Evolutionary conservation across 2,329 filamentous ascomycete genomes (phyloP).

Genomic region (Orbilia ellipsospora): DNA sequence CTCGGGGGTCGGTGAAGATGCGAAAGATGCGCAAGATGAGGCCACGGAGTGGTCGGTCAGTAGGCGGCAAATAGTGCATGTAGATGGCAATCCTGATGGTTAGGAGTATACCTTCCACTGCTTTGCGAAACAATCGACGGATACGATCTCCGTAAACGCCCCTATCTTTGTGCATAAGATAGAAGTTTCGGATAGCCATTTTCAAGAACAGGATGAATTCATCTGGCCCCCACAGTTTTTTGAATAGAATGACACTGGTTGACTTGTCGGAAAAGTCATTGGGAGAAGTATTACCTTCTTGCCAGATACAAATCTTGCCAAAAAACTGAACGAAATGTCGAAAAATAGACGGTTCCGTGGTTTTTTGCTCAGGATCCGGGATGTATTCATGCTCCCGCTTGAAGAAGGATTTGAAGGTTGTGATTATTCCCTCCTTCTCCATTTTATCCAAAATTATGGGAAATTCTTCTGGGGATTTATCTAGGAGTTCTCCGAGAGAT

Average conservation of each 20-base stretch:
- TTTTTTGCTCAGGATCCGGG: not conserved
- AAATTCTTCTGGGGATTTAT: not conserved
- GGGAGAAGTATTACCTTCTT: not conserved
- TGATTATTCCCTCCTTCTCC: slow-evolving; percentile 7
- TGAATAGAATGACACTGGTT: not conserved
- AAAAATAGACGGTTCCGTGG: slow-evolving; percentile 7
- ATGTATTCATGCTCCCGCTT: slow-evolving; percentile 3
- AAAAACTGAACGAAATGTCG: slow-evolving; percentile 24
- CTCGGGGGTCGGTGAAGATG: slow-evolving; percentile 18
- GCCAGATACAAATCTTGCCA: not conserved
- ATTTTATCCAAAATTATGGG: not conserved
- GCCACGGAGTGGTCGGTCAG: not conserved
- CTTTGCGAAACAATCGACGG: slow-evolving; percentile 15
- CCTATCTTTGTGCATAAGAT: slow-evolving; percentile 20
- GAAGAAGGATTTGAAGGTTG: slow-evolving; percentile 27
- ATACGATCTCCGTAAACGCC: not conserved
- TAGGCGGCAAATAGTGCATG: not conserved
- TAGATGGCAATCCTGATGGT: not conserved
- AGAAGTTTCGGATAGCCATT: slow-evolving; percentile 8
- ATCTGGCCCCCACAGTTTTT: slow-evolving; percentile 13
- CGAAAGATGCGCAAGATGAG: slow-evolving; percentile 23
- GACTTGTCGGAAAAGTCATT: not conserved
- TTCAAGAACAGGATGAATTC: slow-evolving; percentile 27
- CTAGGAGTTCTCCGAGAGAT: not conserved
- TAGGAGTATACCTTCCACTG: slow-evolving; percentile 9